phyloP scores from a whole-genome alignment of 140 eudicot genomes.

The Erigeron philadelphicus region DNA sequence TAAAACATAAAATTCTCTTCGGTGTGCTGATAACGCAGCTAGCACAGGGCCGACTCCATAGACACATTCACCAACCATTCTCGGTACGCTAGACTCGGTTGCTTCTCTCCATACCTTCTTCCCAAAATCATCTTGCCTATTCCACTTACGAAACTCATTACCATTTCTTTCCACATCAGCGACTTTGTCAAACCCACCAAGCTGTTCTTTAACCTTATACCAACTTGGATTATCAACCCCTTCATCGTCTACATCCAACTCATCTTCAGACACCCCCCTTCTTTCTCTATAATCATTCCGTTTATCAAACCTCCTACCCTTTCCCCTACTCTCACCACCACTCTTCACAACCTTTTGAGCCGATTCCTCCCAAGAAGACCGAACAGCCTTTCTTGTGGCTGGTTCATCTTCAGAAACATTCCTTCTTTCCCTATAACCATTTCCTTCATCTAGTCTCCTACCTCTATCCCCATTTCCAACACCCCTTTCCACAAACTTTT shows the following conservation, averaged over 20 bases:
- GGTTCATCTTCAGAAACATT: slow-evolving; percentile 34
- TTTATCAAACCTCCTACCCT: slow-evolving; percentile 27
- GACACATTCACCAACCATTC: slow-evolving; percentile 73
- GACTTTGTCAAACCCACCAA: slow-evolving; percentile 32
- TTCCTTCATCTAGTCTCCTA: slow-evolving; percentile 19
- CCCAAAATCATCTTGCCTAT: slow-evolving; percentile 75
- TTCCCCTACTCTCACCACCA: slow-evolving; percentile 32
- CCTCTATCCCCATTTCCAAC: slow-evolving; percentile 18
- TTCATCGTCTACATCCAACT: slow-evolving; percentile 38
- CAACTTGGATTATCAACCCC: slow-evolving; percentile 54
- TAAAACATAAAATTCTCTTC: slow-evolving; percentile 70
- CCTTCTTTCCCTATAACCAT: slow-evolving; percentile 21
- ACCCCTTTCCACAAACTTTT: slow-evolving; percentile 41
- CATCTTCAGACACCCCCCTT: slow-evolving; percentile 31
- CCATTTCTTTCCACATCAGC: slow-evolving; percentile 31
- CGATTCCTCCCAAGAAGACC: slow-evolving; percentile 81
- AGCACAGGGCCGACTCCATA: slow-evolving; percentile 94
- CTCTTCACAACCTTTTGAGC: slow-evolving; percentile 42
- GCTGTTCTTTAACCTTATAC: slow-evolving; percentile 60
- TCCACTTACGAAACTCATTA: slow-evolving; percentile 44
- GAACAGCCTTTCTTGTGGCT: slow-evolving; percentile 28
- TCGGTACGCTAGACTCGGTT: slow-evolving; percentile 71
- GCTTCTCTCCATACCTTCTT: slow-evolving; percentile 85
- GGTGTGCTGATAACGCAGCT: slow-evolving; percentile 75
- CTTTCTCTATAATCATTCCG: slow-evolving; percentile 24